These are phyloP conservation scores for Apocynum venetum DNA, from an alignment of 257 asterid genomes.

Conservation along the genomic window DNA sequence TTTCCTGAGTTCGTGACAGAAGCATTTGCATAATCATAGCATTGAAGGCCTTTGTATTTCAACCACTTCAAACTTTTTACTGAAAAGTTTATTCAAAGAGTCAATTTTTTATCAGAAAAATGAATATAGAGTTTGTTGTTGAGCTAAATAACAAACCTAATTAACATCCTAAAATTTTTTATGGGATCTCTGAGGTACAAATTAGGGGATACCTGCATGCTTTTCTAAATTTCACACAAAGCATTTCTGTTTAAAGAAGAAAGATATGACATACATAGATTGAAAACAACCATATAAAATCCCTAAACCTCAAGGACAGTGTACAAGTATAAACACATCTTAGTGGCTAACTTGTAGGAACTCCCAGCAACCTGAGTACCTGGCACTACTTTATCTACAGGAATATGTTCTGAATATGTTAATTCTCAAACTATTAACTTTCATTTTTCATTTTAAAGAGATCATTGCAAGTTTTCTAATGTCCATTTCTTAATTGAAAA, in stretches of 20 bases:
- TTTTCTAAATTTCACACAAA: too few species aligned
- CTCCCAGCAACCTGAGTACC: neutral
- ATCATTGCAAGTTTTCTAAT: neutral
- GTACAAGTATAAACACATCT: neutral
- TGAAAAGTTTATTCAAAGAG: neutral
- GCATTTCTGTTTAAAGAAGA: too few species aligned
- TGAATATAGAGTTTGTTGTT: too few species aligned
- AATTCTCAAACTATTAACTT: neutral
- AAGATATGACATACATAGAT: neutral
- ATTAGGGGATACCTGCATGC: neutral
- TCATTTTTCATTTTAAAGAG: neutral
- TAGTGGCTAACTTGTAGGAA: neutral
- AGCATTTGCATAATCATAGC: neutral
- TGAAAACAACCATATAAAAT: neutral
- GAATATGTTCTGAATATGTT: neutral
- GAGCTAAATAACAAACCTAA: neutral
- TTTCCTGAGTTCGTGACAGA: neutral
- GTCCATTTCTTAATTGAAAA: neutral
- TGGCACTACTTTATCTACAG: neutral
- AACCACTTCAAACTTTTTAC: neutral
- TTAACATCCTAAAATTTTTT: neutral
- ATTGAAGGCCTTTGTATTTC: neutral
- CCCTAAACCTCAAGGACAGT: neutral
- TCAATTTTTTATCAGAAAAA: neutral
- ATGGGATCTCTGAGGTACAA: neutral